These are phyloP conservation scores for Coffea humblotiana DNA, from an alignment of 305 asterid genomes.

Conservation along the genomic window DNA sequence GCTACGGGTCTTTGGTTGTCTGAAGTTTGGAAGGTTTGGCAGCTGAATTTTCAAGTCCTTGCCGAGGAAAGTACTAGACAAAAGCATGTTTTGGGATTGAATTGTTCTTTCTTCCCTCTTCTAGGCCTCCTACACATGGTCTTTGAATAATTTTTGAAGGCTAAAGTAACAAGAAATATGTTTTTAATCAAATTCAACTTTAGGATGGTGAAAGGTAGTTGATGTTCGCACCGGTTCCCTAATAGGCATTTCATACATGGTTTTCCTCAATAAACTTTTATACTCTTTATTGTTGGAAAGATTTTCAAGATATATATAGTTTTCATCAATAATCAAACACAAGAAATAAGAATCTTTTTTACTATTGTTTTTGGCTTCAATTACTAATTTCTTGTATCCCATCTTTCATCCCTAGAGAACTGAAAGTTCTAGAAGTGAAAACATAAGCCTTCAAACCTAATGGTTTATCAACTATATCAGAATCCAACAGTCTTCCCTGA, in stretches of 20 bases:
- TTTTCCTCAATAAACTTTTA: no score
- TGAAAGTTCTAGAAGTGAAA: neutral
- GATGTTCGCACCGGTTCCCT: no score
- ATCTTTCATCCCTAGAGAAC: neutral
- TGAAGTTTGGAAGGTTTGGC: neutral
- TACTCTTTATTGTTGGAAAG: no score
- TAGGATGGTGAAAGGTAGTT: no score
- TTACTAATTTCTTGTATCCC: neutral
- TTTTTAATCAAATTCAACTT: no score
- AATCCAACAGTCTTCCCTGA: neutral
- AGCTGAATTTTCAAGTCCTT: neutral
- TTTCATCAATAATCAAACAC: no score
- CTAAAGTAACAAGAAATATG: neutral
- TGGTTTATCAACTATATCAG: neutral
- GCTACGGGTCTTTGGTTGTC: neutral
- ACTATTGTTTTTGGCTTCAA: neutral
- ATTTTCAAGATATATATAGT: no score
- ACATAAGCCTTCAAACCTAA: neutral
- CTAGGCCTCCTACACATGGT: neutral
- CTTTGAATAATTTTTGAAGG: neutral
- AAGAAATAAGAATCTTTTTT: no score
- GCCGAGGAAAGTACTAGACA: no score
- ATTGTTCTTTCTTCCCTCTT: neutral
- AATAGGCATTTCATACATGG: no score
- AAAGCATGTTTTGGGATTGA: neutral